Evolutionary conservation across 2,329 filamentous ascomycete genomes (phyloP), one percentile per base, ranked within the genome.

Genomic region (Pyricularia grisea): DNA sequence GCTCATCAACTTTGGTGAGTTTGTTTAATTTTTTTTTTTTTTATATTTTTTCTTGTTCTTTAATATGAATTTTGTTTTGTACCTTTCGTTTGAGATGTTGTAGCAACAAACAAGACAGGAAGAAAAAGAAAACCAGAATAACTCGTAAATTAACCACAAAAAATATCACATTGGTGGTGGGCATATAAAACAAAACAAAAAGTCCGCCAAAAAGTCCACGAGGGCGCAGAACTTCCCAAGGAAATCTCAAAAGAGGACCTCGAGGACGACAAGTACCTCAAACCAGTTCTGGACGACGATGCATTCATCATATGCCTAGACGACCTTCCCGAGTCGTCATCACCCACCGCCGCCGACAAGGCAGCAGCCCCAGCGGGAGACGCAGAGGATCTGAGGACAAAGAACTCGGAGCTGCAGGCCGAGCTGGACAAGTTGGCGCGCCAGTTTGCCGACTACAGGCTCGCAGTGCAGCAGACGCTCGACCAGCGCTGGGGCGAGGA

Each of bases 231-330:
- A 7, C 76, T 87, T 3, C 87, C 87, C 0, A 82, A 85, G 70
- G 79, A 90, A 63, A 88, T 92, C 70, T 83, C 87, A 2, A 81
- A 81, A 50, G 80, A 82, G 2, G 82, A 88, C 30, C 88, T 97
- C 71, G 84, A 88, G n/a, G 87, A 93, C 71, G 94, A 98, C 72
- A 84, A 86, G 72, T 96, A 89, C 75, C 83, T 99, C 70, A 91
- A 91, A 76, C 95, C 95, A 0, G 89, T 93, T 4, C 80, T 99
- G 9, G 90, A 95, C 70, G 93, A 97, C 73, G 95, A 99, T 77
- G 92, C 94, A 4, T 82, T 98, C 68, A 87, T 99, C 36, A 93
- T 96, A 76, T 92, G 87, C 69, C 83, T 99, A 25, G 94, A 97
- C 72, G 95, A 97, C 71, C 82, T 97, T 23, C 83, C 85, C 11